Percentiles rank a stretch among this genome's conserved stretches.
Evolutionary conservation across 345 rosid genomes (phyloP).

Genomic region (Gossypium turneri): DNA sequence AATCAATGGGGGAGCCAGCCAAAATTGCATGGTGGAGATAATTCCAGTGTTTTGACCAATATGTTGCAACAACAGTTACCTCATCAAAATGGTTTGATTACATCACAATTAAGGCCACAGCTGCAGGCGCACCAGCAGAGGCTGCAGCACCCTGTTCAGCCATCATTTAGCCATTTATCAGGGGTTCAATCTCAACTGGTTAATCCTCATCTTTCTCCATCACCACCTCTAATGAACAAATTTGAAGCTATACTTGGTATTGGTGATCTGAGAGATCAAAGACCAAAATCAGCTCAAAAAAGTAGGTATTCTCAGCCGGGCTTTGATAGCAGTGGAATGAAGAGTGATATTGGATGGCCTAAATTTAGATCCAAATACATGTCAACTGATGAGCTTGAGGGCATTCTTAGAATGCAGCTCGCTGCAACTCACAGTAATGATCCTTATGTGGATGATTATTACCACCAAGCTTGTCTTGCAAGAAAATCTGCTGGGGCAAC

Average conservation of each 20-base stretch:
- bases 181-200: slow-evolving; percentile 66
- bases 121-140: slow-evolving; percentile 60
- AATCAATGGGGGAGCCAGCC: slow-evolving; percentile 68
- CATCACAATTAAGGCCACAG: slow-evolving; percentile 55
- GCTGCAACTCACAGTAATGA: slow-evolving; percentile 93
- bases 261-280: slow-evolving; percentile 60
- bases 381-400: slow-evolving; percentile 77
- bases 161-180: slow-evolving; percentile 54
- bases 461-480: slow-evolving; percentile 90
- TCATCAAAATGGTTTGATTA: slow-evolving; percentile 70
- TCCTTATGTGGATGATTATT: slow-evolving; percentile 94
- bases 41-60: slow-evolving; percentile 51
- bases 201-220: slow-evolving; percentile 58
- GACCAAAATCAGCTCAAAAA: slow-evolving; percentile 61
- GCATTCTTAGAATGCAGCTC: slow-evolving; percentile 85
- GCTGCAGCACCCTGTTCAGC: slow-evolving; percentile 60
- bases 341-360: slow-evolving; percentile 56
- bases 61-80: slow-evolving; percentile 53
- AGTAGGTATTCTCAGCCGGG: slow-evolving; percentile 58
- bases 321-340: slow-evolving; percentile 49
- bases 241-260: slow-evolving; percentile 49
- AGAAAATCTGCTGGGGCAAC: slow-evolving; percentile 76
- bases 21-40: slow-evolving; percentile 64
- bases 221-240: slow-evolving; percentile 53
- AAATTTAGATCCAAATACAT: slow-evolving; percentile 76